A percentile compares a stretch with the other conserved stretches of the same genome.
phyloP scores from a whole-genome alignment of 805 yeast genomes.

The Saturnispora diversa region DNA sequence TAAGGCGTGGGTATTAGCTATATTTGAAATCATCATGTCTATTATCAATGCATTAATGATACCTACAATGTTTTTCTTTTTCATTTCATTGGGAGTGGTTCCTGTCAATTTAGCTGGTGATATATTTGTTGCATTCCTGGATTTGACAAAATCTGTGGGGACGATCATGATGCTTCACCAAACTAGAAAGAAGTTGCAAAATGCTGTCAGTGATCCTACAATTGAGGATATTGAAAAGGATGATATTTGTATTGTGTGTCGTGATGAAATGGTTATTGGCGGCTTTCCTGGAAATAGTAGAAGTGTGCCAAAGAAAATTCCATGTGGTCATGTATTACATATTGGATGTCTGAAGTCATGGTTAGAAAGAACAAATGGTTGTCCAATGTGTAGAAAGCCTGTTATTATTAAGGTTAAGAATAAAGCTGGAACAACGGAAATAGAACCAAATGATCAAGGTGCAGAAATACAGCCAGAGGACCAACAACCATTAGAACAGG shows the following conservation, averaged over 20 bases:
- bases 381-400: conserved; percentile 82
- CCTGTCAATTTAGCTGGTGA: conserved; percentile 29
- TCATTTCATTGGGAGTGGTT: conserved; percentile 33
- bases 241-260: conserved; percentile 79
- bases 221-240: conserved; percentile 51
- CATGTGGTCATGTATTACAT: conserved; percentile 84
- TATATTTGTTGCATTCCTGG: conserved; percentile 23
- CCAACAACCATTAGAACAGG: neutral
- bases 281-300: conserved; percentile 29
- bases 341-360: conserved; percentile 85
- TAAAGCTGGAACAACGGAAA: neutral
- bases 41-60: conserved; percentile 22
- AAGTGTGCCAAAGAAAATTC: conserved; percentile 61
- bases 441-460: neutral
- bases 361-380: conserved; percentile 86
- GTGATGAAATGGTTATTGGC: conserved; percentile 70
- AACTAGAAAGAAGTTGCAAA: conserved; percentile 54
- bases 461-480: neutral
- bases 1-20: conserved; percentile 51
- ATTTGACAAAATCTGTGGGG: conserved; percentile 28
- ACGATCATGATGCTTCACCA: conserved; percentile 35
- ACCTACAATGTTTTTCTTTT: conserved; percentile 36
- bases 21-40: conserved; percentile 38
- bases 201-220: conserved; percentile 55
- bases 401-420: conserved; percentile 34